Conservation (phyloP, 768 basidiomycete species). For the Kwoniella dendrophila region DNA sequence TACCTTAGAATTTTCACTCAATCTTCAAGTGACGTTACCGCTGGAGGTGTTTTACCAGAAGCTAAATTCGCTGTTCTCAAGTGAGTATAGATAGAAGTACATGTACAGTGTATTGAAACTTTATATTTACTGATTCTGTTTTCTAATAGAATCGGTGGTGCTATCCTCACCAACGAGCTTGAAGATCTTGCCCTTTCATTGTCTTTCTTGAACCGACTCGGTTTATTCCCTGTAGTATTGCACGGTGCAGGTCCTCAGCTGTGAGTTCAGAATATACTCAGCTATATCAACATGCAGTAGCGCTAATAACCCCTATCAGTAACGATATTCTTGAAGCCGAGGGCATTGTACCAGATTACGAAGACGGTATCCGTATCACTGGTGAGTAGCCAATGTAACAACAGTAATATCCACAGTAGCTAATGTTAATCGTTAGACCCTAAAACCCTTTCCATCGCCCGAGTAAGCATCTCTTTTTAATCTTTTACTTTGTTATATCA, state of each 20-base stretch:
- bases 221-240: slow-evolving; percentile 94
- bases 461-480: slow-evolving; percentile 54
- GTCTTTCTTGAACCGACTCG: slow-evolving; percentile 94
- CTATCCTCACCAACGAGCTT: slow-evolving; percentile 79
- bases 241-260: slow-evolving; percentile 93
- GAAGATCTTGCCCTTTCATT: slow-evolving; percentile 92
- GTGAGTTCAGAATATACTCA: slow-evolving; percentile 30
- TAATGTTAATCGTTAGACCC: slow-evolving; percentile 64
- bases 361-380: slow-evolving; percentile 95
- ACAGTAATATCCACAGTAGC: neutral
- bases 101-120: too few species aligned
- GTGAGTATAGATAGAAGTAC: slow-evolving; percentile 48
- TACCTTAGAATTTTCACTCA: slow-evolving; percentile 97
- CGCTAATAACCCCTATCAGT: slow-evolving; percentile 35
- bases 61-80: slow-evolving; percentile 98
- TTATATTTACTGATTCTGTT: too few species aligned
- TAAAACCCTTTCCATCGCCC: slow-evolving; percentile 90
- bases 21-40: slow-evolving; percentile 73
- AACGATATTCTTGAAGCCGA: slow-evolving; percentile 91
- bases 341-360: slow-evolving; percentile 93
- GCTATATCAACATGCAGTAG: neutral
- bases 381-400: slow-evolving; percentile 60
- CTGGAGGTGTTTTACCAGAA: slow-evolving; percentile 55
- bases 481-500: neutral
- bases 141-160: slow-evolving; percentile 72